These are phyloP conservation scores for Pichia sorboxylosa DNA, from an alignment of 1,139 yeast genomes.

Conservation along the genomic window DNA sequence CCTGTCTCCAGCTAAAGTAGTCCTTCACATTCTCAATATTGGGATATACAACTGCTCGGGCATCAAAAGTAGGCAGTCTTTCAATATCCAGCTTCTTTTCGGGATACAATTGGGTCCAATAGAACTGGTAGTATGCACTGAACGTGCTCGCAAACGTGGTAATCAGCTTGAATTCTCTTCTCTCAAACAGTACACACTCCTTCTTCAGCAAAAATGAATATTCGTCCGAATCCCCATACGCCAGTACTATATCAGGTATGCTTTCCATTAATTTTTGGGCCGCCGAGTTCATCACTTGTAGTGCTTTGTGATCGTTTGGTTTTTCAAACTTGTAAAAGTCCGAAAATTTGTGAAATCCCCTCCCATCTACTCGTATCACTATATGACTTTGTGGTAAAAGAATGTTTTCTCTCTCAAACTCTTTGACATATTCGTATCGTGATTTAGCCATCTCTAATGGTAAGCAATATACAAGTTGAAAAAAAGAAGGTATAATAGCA, in stretches of 20 bases:
- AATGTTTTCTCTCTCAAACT: slow-evolving; percentile 63
- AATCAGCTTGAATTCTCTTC: slow-evolving; percentile 70
- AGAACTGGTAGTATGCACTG: slow-evolving; percentile 59
- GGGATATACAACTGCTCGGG: slow-evolving; percentile 84
- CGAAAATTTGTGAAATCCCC: slow-evolving; percentile 85
- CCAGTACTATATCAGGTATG: slow-evolving; percentile 63
- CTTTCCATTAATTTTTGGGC: slow-evolving; percentile 54
- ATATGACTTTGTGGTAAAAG: slow-evolving; percentile 74
- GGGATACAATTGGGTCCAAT: slow-evolving; percentile 56
- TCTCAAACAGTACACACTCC: slow-evolving; percentile 57
- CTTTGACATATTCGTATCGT: slow-evolving; percentile 73
- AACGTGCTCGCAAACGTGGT: slow-evolving; percentile 76
- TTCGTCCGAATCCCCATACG: slow-evolving; percentile 95
- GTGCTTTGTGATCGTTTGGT: slow-evolving; percentile 77
- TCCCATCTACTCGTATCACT: slow-evolving; percentile 82
- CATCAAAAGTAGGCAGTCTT: slow-evolving; percentile 75
- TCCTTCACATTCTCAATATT: slow-evolving; percentile 49
- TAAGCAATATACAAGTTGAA: too few relatives aligned
- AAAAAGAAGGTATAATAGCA: too few relatives aligned
- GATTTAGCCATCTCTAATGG: slow-evolving; percentile 66
- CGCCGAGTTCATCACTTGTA: slow-evolving; percentile 69
- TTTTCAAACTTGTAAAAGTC: slow-evolving; percentile 60
- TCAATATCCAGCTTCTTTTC: slow-evolving; percentile 22
- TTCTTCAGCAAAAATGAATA: slow-evolving; percentile 66
- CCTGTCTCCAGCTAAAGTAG: slow-evolving; percentile 92